Conservation (phyloP, 139 green algal genomes). For the Haematococcus lacustris region DNA sequence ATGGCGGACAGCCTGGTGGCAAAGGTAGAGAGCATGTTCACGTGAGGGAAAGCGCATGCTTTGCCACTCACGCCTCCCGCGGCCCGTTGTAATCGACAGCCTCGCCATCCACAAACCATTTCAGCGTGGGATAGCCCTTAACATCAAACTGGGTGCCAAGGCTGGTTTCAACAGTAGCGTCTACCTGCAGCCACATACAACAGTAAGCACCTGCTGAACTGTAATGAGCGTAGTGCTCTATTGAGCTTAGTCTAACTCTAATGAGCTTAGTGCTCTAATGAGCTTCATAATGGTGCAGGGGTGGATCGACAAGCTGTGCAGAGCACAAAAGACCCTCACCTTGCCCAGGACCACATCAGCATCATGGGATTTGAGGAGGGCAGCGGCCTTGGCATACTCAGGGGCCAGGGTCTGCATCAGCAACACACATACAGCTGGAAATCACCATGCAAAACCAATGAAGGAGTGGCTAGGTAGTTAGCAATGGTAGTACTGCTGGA, state of each 20-base stretch:
- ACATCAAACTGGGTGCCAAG: conserved; percentile 52
- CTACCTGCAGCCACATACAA: conserved; percentile 39
- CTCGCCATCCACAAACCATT: conserved; percentile 83
- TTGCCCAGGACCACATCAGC: conserved; percentile 54
- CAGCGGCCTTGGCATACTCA: conserved; percentile 61
- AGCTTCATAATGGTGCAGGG: background rate
- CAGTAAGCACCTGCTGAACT: background rate
- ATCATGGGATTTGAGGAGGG: conserved; percentile 42
- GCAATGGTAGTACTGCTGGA: background rate
- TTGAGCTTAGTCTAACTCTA: too few species aligned
- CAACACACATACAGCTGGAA: conserved; percentile 5
- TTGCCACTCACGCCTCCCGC: conserved; percentile 62
- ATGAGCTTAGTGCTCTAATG: too few species aligned
- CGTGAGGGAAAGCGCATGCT: too few species aligned
- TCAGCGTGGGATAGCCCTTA: conserved; percentile 76
- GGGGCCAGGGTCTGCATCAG: conserved; percentile 49
- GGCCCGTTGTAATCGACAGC: conserved; percentile 61
- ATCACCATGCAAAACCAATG: background rate
- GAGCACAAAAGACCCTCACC: conserved; percentile 21
- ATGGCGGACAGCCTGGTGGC: too few species aligned
- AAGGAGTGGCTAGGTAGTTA: background rate
- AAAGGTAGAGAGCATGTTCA: too few species aligned
- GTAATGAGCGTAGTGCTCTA: background rate
- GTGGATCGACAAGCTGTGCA: background rate
- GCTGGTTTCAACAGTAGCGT: conserved; percentile 62